Conservation (phyloP, 2,329 filamentous ascomycete species). For the Pyrenophora teres region DNA sequence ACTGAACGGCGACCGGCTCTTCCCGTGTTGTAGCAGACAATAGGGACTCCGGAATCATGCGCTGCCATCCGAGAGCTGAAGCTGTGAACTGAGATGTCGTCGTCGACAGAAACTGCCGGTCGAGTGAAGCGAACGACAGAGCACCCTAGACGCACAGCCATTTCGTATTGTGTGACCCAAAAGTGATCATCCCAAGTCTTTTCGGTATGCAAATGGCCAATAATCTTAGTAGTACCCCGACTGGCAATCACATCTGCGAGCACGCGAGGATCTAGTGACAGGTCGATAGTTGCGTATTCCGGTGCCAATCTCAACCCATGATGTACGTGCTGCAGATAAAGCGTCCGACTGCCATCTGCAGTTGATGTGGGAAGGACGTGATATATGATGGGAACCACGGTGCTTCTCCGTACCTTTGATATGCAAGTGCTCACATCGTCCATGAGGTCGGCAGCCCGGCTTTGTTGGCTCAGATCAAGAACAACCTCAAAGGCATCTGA, state of each 20-base stretch:
- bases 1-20: slow-evolving; percentile 66
- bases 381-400: slow-evolving; percentile 57
- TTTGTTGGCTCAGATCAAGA: slow-evolving; percentile 47
- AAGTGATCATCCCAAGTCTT: slow-evolving; percentile 62
- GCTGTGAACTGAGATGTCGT: slow-evolving; percentile 65
- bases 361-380: slow-evolving; percentile 39
- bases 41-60: slow-evolving; percentile 54
- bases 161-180: slow-evolving; percentile 63
- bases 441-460: slow-evolving; percentile 19
- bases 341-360: slow-evolving; percentile 33
- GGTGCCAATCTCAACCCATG: slow-evolving; percentile 66
- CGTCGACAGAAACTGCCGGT: slow-evolving; percentile 60
- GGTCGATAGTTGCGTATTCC: slow-evolving; percentile 64
- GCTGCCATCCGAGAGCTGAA: slow-evolving; percentile 58
- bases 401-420: slow-evolving; percentile 65
- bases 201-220: slow-evolving; percentile 59
- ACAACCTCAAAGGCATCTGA: slow-evolving; percentile 70
- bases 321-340: slow-evolving; percentile 62
- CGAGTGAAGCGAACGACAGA: slow-evolving; percentile 66
- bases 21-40: slow-evolving; percentile 70
- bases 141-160: slow-evolving; percentile 62
- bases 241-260: slow-evolving; percentile 57
- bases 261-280: slow-evolving; percentile 59
- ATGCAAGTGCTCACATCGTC: slow-evolving; percentile 62
- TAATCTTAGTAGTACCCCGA: slow-evolving; percentile 64